Conservation (phyloP, 2,329 filamentous ascomycete genomes). For the Thelonectria discophora region DNA sequence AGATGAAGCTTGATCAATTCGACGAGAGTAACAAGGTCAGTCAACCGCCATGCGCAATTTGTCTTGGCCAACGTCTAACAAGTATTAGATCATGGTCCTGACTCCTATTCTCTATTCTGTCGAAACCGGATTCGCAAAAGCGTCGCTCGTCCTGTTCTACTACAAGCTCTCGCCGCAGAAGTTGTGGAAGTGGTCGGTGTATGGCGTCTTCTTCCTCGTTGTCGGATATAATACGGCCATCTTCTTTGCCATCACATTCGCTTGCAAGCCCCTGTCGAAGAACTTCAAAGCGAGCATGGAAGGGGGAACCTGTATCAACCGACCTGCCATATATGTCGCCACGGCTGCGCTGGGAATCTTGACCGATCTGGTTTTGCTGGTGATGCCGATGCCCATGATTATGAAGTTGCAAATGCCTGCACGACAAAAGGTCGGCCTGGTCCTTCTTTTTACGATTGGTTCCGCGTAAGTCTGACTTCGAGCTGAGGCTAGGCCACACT, state of each 20-base stretch:
- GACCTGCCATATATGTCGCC: conserved; percentile 34
- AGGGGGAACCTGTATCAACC: conserved; percentile 53
- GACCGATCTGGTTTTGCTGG: conserved; percentile 57
- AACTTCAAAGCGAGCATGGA: conserved; percentile 43
- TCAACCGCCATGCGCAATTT: conserved; percentile 15
- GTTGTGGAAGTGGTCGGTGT: conserved; percentile 47
- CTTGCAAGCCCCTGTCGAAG: conserved; percentile 47
- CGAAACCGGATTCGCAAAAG: conserved; percentile 47
- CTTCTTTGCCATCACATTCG: conserved; percentile 49
- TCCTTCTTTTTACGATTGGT: conserved; percentile 57
- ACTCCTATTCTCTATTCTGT: conserved; percentile 37
- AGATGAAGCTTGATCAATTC: conserved; percentile 38
- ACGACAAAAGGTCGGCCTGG: conserved; percentile 56
- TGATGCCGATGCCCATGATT: conserved; percentile 57
- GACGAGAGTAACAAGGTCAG: conserved; percentile 25
- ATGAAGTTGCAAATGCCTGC: conserved; percentile 54
- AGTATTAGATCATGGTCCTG: conserved; percentile 37
- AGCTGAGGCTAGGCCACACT: neutral
- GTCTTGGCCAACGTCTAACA: conserved; percentile 37
- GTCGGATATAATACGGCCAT: conserved; percentile 46
- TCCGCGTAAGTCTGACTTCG: conserved; percentile 39
- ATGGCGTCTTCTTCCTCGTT: conserved; percentile 43
- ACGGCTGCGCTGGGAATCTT: conserved; percentile 57
- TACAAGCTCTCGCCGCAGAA: conserved; percentile 47
- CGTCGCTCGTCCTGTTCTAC: conserved; percentile 52